phyloP scores from a whole-genome alignment of 129 eudicot genomes.

The Tagetes patula region DNA sequence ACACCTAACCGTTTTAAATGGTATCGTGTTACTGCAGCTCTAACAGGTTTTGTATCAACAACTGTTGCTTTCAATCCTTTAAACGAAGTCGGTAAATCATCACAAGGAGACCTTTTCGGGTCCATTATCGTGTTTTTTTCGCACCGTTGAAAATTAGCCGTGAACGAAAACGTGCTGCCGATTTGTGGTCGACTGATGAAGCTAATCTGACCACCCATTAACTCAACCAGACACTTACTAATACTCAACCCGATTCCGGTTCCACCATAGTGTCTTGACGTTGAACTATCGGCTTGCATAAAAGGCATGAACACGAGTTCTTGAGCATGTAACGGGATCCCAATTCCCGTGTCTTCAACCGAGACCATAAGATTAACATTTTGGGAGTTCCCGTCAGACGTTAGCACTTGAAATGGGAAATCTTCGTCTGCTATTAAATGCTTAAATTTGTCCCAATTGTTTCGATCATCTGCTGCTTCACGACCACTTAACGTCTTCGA shows the following conservation, averaged over 20 bases:
- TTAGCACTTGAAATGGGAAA: slow-evolving; percentile 28
- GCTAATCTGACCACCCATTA: slow-evolving; percentile 76
- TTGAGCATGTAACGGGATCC: slow-evolving; percentile 76
- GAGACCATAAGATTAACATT: slow-evolving; percentile 60
- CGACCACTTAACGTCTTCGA: slow-evolving; percentile 72
- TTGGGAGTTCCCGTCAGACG: slow-evolving; percentile 33
- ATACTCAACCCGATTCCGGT: slow-evolving; percentile 89
- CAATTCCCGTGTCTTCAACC: slow-evolving; percentile 89
- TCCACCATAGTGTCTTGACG: slow-evolving; percentile 82
- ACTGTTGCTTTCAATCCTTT: slow-evolving; percentile 72
- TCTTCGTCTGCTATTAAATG: slow-evolving; percentile 54
- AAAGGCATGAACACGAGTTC: slow-evolving; percentile 73
- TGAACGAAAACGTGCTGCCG: slow-evolving; percentile 82
- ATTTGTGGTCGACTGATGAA: slow-evolving; percentile 67
- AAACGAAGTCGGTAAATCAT: slow-evolving; percentile 49
- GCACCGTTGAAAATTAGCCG: slow-evolving; percentile 47
- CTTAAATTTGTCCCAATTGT: slow-evolving; percentile 62
- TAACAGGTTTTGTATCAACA: slow-evolving; percentile 59
- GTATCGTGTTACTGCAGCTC: slow-evolving; percentile 68
- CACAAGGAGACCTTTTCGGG: slow-evolving; percentile 40
- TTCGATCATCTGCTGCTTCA: slow-evolving; percentile 66
- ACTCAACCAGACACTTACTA: slow-evolving; percentile 77
- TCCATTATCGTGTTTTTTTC: slow-evolving; percentile 37
- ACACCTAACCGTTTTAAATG: slow-evolving; percentile 78
- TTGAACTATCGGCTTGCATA: slow-evolving; percentile 90